phyloP scores from a whole-genome alignment of 495 filamentous ascomycete species.

The Mytilinidion resinicola region DNA sequence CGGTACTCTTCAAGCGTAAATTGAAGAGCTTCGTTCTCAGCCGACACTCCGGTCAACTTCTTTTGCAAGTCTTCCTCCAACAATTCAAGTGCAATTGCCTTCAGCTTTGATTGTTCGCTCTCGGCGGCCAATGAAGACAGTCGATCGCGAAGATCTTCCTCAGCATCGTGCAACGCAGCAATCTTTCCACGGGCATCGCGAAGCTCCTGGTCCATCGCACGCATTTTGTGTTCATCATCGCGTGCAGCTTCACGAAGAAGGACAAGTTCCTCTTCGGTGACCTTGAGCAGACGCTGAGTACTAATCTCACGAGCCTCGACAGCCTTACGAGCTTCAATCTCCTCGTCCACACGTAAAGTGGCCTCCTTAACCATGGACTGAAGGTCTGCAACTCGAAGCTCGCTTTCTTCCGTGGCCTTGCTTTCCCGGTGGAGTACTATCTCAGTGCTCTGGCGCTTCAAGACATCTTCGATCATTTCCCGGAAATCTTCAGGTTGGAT shows the following conservation, averaged over 20 bases:
- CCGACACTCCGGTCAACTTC: constrained; percentile 57
- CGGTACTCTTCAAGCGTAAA: constrained; percentile 58
- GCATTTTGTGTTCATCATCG: constrained; percentile 54
- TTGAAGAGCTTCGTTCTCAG: constrained; percentile 53
- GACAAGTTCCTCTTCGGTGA: constrained; percentile 65
- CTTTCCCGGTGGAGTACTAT: constrained; percentile 36
- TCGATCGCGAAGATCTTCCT: constrained; percentile 12
- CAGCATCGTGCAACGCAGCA: neutral
- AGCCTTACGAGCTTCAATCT: constrained; percentile 57
- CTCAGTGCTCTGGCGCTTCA: constrained; percentile 28
- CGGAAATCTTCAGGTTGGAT: constrained; percentile 48
- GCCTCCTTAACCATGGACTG: constrained; percentile 34
- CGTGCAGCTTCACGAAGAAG: constrained; percentile 64
- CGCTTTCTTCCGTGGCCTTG: constrained; percentile 26
- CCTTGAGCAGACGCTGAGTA: constrained; percentile 60
- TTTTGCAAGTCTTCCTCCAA: constrained; percentile 59
- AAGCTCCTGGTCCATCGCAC: constrained; percentile 38
- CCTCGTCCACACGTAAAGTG: constrained; percentile 49
- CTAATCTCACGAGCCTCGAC: constrained; percentile 70
- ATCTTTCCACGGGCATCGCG: constrained; percentile 16
- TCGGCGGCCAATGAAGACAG: constrained; percentile 25
- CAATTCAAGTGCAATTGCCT: constrained; percentile 54
- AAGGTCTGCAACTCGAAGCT: constrained; percentile 36
- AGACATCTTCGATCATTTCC: constrained; percentile 52
- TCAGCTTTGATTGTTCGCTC: constrained; percentile 37